Evolutionary conservation across 2,329 filamentous ascomycete genomes (phyloP).

Genomic region (Colletotrichum abscissum): DNA sequence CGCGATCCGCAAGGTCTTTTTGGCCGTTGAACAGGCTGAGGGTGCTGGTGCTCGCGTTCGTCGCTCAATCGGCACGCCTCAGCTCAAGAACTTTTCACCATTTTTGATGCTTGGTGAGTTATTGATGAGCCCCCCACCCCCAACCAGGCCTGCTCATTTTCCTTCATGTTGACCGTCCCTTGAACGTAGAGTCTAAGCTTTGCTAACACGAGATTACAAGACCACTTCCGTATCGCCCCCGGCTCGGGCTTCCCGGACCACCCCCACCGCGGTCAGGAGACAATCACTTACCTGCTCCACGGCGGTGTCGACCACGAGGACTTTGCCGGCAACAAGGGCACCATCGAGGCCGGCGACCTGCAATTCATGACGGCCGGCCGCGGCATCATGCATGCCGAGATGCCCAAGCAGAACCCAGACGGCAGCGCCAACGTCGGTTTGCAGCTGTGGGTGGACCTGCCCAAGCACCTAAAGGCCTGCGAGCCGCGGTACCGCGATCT

Average conservation of each 20-base stretch:
- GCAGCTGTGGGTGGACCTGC: conserved; percentile 96
- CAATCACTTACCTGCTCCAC: conserved; percentile 88
- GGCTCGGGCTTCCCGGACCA: conserved; percentile 94
- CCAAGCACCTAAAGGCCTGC: conserved; percentile 82
- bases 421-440: conserved; percentile 85
- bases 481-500: conserved; percentile 95
- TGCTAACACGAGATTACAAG: conserved; percentile 79
- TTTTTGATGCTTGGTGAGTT: conserved; percentile 99
- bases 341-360: conserved; percentile 86
- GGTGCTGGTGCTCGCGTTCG: conserved; percentile 89
- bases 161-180: conserved; percentile 85
- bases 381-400: conserved; percentile 95
- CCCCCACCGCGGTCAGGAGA: conserved; percentile 83
- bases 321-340: conserved; percentile 87
- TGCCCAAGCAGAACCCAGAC: conserved; percentile 84
- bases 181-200: conserved; percentile 84
- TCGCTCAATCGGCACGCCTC: conserved; percentile 85
- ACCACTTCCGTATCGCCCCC: conserved; percentile 85
- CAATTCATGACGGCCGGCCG: conserved; percentile 98
- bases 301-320: conserved; percentile 93
- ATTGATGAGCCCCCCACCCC: conserved; percentile 67
- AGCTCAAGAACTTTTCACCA: conserved; percentile 87
- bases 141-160: background rate
- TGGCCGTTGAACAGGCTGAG: conserved; percentile 87
- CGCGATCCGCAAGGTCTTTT: conserved; percentile 84